Evolutionary conservation across 2,329 filamentous ascomycete genomes (phyloP).

Genomic region (Paramyrothecium roridum): DNA sequence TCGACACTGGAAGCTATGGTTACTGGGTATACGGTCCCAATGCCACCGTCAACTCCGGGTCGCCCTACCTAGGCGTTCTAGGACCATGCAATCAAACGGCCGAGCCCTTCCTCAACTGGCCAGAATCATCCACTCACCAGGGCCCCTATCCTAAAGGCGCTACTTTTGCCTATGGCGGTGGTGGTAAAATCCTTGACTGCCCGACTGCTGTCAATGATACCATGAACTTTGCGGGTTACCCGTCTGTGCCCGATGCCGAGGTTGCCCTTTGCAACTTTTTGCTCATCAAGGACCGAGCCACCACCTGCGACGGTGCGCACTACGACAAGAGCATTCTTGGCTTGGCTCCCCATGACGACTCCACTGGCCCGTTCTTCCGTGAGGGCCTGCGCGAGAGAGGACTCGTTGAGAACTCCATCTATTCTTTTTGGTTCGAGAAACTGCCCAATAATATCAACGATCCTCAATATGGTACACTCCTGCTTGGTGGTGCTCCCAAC

Average conservation of each 20-base stretch:
- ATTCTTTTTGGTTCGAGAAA: not conserved
- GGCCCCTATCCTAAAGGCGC: constrained; percentile 3
- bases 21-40: constrained; percentile 6
- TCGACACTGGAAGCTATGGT: constrained; percentile 3
- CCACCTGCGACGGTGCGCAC: constrained; percentile 1
- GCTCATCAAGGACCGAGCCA: constrained; percentile 1
- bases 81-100: constrained; percentile 6
- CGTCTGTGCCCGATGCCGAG: not conserved
- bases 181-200: constrained; percentile 3
- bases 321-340: constrained; percentile 6
- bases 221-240: not conserved
- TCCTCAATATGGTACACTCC: not conserved
- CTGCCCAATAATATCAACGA: not conserved
- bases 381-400: constrained; percentile 2
- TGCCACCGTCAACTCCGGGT: constrained; percentile 4
- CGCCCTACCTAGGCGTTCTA: not conserved
- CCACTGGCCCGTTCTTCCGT: constrained; percentile 1
- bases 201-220: not conserved
- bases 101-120: constrained; percentile 5
- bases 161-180: constrained; percentile 3
- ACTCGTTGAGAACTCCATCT: constrained; percentile 1
- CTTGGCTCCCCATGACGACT: not conserved
- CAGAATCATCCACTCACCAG: constrained; percentile 2
- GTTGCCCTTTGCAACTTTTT: constrained; percentile 2
- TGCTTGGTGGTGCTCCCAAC: not conserved